phyloP scores from a whole-genome alignment of 192 early-diverging fungal genomes.

The Obelidium mucronatum region DNA sequence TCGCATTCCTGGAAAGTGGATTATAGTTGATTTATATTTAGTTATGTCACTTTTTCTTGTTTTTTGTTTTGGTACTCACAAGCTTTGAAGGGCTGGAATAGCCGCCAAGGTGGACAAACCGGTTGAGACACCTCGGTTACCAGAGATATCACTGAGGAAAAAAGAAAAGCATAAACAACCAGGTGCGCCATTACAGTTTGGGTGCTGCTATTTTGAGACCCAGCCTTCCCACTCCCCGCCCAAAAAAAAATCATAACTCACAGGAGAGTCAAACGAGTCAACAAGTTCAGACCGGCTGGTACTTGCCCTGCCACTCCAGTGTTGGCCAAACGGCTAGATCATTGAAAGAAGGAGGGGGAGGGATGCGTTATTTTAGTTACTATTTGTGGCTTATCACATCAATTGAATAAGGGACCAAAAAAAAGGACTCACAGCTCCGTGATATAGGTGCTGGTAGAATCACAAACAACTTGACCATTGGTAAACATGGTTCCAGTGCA shows the following conservation, averaged over 20 bases:
- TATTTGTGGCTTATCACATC: no score
- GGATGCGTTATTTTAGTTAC: no score
- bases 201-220: neutral
- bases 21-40: no score
- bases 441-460: neutral
- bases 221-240: neutral
- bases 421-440: neutral
- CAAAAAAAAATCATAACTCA: neutral
- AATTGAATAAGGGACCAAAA: neutral
- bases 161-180: no score
- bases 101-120: slow-evolving; percentile 12
- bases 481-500: neutral
- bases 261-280: neutral
- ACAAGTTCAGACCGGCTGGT: neutral
- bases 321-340: neutral
- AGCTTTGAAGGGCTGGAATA: neutral
- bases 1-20: slow-evolving; percentile 1
- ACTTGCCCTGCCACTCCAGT: neutral
- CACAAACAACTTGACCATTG: slow-evolving; percentile 6
- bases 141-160: slow-evolving; percentile 16
- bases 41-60: no score
- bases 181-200: neutral
- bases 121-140: neutral
- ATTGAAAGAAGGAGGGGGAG: neutral
- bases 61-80: no score